A percentile compares a stretch with the other conserved stretches of the same genome.
Conservation (phyloP, 441 rosid species). For the Syzygium syzygioides region DNA sequence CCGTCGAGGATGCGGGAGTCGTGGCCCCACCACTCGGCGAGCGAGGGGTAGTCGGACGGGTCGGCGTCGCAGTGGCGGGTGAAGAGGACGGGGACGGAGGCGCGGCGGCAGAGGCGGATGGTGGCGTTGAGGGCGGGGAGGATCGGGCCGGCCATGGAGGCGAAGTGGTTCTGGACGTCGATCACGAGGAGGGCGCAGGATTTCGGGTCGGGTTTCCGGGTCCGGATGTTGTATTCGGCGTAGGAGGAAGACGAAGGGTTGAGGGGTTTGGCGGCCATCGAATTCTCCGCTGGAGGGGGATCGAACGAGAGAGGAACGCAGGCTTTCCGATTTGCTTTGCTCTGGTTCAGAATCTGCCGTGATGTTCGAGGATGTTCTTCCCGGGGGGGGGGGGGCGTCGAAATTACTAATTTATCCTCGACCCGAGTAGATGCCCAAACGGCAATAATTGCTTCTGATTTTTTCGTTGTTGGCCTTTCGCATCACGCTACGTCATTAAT, state of each 20-base stretch:
- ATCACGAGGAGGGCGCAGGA: slow-evolving; percentile 49
- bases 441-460: not conserved
- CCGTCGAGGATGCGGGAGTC: slow-evolving; percentile 49
- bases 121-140: slow-evolving; percentile 40
- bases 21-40: slow-evolving; percentile 68
- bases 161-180: slow-evolving; percentile 59
- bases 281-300: not conserved
- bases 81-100: slow-evolving; percentile 68
- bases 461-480: not conserved
- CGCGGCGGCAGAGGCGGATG: slow-evolving; percentile 50
- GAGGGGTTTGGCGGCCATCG: not conserved
- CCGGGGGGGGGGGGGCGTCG: rapidly evolving
- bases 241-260: slow-evolving; percentile 25
- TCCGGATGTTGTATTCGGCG: slow-evolving; percentile 44
- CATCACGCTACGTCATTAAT: not conserved
- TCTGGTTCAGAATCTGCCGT: not conserved
- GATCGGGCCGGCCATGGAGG: slow-evolving; percentile 49
- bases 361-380: not conserved
- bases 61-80: slow-evolving; percentile 67
- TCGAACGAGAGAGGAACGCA: not conserved
- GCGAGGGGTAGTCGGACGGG: slow-evolving; percentile 43
- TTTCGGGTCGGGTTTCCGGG: slow-evolving; percentile 45
- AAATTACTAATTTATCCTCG: not conserved
- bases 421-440: not conserved
- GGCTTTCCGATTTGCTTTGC: not conserved